Evolutionary conservation across 129 eudicot species (phyloP), one percentile per base, ranked within the genome.

Genomic region (Tagetes erecta): DNA sequence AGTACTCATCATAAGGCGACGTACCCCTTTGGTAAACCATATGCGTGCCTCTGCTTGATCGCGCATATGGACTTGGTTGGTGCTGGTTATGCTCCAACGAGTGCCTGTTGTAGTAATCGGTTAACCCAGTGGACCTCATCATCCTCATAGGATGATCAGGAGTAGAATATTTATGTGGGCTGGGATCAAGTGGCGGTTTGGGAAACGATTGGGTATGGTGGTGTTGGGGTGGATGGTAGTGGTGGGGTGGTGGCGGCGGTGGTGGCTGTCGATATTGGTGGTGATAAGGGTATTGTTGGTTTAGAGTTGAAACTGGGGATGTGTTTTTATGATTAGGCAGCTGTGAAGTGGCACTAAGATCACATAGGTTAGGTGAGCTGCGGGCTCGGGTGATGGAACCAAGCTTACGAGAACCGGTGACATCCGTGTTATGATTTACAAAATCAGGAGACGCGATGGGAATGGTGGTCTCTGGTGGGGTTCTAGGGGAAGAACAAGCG

Each of bases 331-430:
- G 74, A 39, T 36, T 68, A 11, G 62, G 27, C 5, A 33, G 72
- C 5, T 39, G 72, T 8, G 73, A 62, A 40, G 51, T 47, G 37
- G 64, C 47, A 74, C 44, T 52, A 69, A 89, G 78, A 78, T 62
- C 80, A 65, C 78, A 80, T 51, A 92, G 47, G 77, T 60, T 89
- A 3, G 97, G 97, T 2, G 94, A 85, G 71, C 97, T 92, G 2
- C 70, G 94, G 31, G 89, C 89, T 79, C 76, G 79, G 0, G 85
- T 80, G 75, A 92, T 12, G 39, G 83, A n/a, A 30, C 40, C 35
- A 37, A 71, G 72, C 27, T 72, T 45, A 3, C 66, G 82, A 9
- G 67, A 53, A 36, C 35, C 65, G 20, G 31, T 72, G 49, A 63
- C 5, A 41, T 71, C 82, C 1, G 78, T 67, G 66, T 20, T 20